Evolutionary conservation across 2,329 filamentous ascomycete species (phyloP).

Genomic region (Myriosclerotinia scirpicola): DNA sequence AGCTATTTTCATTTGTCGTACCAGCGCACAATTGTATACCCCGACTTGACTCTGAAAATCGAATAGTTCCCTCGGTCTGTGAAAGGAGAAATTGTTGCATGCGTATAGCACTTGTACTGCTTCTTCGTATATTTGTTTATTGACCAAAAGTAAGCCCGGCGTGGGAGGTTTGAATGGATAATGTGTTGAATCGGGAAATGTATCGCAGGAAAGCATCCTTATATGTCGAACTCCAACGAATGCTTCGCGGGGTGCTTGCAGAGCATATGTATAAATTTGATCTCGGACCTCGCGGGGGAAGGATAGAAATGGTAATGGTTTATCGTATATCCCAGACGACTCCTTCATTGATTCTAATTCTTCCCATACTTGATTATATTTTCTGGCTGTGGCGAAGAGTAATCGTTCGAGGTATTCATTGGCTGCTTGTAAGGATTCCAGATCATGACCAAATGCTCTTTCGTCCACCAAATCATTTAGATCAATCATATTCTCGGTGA

Average conservation of each 20-base stretch:
- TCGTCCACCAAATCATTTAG: constrained; percentile 14
- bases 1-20: constrained; percentile 18
- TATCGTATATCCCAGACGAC: constrained; percentile 20
- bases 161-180: constrained; percentile 22
- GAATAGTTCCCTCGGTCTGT: constrained; percentile 12
- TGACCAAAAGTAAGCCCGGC: constrained; percentile 11
- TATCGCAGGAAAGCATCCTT: constrained; percentile 19
- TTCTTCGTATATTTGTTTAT: constrained; percentile 16
- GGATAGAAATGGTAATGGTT: constrained; percentile 31
- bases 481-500: constrained; percentile 5
- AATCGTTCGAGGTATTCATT: constrained; percentile 22
- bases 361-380: constrained; percentile 17
- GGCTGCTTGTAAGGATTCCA: constrained; percentile 18
- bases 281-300: constrained; percentile 39
- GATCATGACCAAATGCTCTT: constrained; percentile 17
- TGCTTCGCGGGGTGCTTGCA: constrained; percentile 25
- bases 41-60: constrained; percentile 19
- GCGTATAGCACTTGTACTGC: constrained; percentile 13
- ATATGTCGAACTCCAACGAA: constrained; percentile 19
- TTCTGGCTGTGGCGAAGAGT: constrained; percentile 18
- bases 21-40: constrained; percentile 10
- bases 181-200: constrained; percentile 18
- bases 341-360: constrained; percentile 17
- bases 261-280: constrained; percentile 36
- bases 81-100: constrained; percentile 20